A percentile compares a stretch with the other conserved stretches of the same genome.
These are phyloP conservation scores for Rauvolfia tetraphylla DNA, from an alignment of 257 asterid genomes.

Conservation along the genomic window DNA sequence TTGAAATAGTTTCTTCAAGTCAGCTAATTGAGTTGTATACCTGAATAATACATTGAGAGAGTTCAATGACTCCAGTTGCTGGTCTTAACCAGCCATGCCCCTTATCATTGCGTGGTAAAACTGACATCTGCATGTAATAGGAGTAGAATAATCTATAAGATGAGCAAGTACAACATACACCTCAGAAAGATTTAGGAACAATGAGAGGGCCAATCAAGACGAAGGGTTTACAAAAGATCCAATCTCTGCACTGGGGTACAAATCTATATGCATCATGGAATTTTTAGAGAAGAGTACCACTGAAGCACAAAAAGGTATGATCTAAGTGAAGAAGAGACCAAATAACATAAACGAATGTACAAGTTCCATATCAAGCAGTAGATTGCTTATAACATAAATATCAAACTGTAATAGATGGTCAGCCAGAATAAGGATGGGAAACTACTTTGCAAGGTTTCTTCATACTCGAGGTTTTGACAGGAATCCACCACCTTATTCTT, in stretches of 20 bases:
- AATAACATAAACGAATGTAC: background rate
- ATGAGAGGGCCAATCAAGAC: background rate
- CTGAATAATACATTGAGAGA: constrained; percentile 86
- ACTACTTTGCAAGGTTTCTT: background rate
- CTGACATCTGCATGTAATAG: constrained; percentile 58
- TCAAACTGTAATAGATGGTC: constrained; percentile 1
- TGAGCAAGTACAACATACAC: background rate
- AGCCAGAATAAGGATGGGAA: background rate
- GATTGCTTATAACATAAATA: background rate
- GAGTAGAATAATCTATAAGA: constrained; percentile 6
- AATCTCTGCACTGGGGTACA: background rate
- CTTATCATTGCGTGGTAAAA: constrained; percentile 66
- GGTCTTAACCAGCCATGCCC: constrained; percentile 98
- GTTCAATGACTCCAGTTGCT: constrained; percentile 75
- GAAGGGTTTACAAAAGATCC: background rate
- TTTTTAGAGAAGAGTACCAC: background rate
- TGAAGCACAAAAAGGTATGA: background rate
- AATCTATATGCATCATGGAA: background rate
- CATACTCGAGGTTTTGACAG: background rate
- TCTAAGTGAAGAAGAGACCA: background rate
- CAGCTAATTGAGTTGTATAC: constrained; percentile 31
- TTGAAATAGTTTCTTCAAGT: background rate
- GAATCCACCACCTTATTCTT: background rate
- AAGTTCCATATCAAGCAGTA: background rate
- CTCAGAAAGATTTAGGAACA: background rate